Base-by-base conservation (phyloP, 1,139 yeast species). In the Candida tetrigidarum region DNA sequence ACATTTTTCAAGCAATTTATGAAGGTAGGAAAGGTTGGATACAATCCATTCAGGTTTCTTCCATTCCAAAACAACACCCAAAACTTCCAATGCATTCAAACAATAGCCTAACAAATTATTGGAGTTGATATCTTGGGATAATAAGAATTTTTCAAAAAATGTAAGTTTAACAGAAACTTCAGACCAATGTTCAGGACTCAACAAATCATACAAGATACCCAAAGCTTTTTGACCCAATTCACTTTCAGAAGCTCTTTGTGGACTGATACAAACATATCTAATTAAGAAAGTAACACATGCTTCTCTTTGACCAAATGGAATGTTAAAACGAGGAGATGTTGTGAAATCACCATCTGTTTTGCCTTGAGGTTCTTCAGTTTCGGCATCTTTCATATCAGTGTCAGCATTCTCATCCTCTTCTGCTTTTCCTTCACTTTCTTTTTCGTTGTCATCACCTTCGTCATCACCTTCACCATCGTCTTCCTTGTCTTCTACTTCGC, bases 281-380 rank as follows among this genome's bases (percentile, higher is more conserved):
- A 93, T 87, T 57, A 95, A 73, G 61, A 89, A 92, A 0, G 96
- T 91, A n/a, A 91, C 84, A 61, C 96, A 90, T 0, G 97, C 90
- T 62, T 92, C 98, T 38, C 96, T 75, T 59, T 89, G 92, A 18
- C 86, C 82, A 50, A 86, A 78, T 1, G 97, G 95, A 42, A 91
- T 83, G 2, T 74, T 61, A 54, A 84, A 86, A 32, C 62, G 64
- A 0, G 71, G 63, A 5, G 76, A 66, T 1, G 80, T 74, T 3
- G 71, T 63, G 47, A 74, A 72, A 49, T 71, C 76, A 34, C 44
- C 44, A 27, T 29, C 22, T n/a, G 30, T 44, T 45, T 52, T 38
- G n/a, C n/a, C n/a, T n/a, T n/a, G n/a, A 35, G 16, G 18, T 22
- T 34, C 28, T 15, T 49, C 51, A 10, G 32, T 41, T 16, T 27